These are phyloP conservation scores for Mycena maculata DNA, from an alignment of 768 basidiomycete species.

Conservation along the genomic window DNA sequence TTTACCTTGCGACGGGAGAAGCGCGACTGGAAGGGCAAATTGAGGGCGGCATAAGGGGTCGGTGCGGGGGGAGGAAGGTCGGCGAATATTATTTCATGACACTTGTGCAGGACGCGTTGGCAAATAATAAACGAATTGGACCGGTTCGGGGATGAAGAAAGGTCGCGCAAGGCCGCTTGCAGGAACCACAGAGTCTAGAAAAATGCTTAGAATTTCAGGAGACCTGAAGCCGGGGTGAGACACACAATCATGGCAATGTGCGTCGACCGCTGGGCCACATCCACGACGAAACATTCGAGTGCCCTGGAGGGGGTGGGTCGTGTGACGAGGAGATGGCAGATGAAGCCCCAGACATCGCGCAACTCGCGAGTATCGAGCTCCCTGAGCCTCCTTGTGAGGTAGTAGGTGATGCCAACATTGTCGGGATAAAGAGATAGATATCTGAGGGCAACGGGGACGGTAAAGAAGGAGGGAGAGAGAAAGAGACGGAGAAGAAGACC, in stretches of 20 bases:
- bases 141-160: constrained; percentile 66
- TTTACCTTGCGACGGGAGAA: constrained; percentile 75
- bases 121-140: constrained; percentile 90
- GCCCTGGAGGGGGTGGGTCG: constrained; percentile 92
- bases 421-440: constrained; percentile 86
- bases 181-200: constrained; percentile 96
- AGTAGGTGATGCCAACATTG: constrained; percentile 93
- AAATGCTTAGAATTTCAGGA: constrained; percentile 26
- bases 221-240: constrained; percentile 40
- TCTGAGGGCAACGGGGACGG: constrained; percentile 91
- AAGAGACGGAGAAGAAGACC: constrained; percentile 91
- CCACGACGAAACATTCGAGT: constrained; percentile 93
- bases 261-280: constrained; percentile 88
- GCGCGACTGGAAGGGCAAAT: constrained; percentile 59
- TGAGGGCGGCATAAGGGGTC: constrained; percentile 75
- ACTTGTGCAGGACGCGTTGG: constrained; percentile 88
- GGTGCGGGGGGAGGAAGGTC: constrained; percentile 77
- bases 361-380: constrained; percentile 77
- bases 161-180: constrained; percentile 93
- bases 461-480: constrained; percentile 92
- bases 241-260: constrained; percentile 96
- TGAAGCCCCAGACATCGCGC: constrained; percentile 89
- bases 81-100: constrained; percentile 96
- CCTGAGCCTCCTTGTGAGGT: constrained; percentile 80
- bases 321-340: constrained; percentile 95